Evolutionary conservation across 495 filamentous ascomycete species (phyloP).

Genomic region (Pseudomonodictys pantanalensis): DNA sequence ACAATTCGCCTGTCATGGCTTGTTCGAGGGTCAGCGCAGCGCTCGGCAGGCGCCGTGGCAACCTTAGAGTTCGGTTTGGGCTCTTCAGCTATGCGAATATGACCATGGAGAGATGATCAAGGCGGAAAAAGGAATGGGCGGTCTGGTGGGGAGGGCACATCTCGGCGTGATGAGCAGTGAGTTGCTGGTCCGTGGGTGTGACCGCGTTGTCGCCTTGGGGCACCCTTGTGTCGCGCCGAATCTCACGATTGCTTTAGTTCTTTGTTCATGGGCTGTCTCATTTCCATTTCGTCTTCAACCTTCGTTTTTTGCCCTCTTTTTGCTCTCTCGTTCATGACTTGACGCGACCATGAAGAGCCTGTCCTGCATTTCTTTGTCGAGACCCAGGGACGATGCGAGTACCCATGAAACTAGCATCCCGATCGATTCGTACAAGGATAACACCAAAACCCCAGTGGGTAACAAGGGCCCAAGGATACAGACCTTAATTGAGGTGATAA

Average conservation of each 20-base stretch:
- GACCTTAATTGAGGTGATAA: slow-evolving; percentile 25
- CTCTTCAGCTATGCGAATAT: not conserved
- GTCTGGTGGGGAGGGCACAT: no score
- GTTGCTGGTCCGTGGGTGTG: slow-evolving; percentile 1
- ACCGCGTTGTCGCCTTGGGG: not conserved
- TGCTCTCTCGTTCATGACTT: not conserved
- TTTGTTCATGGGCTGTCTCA: not conserved
- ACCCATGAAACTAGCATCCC: not conserved
- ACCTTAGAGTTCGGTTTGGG: not conserved
- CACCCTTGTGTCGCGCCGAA: not conserved
- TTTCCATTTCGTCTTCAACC: not conserved
- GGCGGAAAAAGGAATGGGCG: slow-evolving; percentile 22
- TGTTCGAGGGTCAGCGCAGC: not conserved
- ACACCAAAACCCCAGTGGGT: slow-evolving; percentile 1
- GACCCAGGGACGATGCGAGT: not conserved
- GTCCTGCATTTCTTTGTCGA: slow-evolving; percentile 21
- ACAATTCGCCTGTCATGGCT: not conserved
- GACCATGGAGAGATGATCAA: not conserved
- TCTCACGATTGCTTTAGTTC: not conserved
- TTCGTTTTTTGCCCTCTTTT: not conserved
- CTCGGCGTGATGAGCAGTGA: no score
- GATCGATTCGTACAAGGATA: slow-evolving; percentile 18
- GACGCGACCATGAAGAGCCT: slow-evolving; percentile 11
- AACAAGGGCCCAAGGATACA: slow-evolving; percentile 17
- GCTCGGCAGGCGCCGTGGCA: slow-evolving; percentile 5